Evolutionary conservation across 2,329 filamentous ascomycete genomes (phyloP).

Genomic region (Sporothrix euskadiensis): DNA sequence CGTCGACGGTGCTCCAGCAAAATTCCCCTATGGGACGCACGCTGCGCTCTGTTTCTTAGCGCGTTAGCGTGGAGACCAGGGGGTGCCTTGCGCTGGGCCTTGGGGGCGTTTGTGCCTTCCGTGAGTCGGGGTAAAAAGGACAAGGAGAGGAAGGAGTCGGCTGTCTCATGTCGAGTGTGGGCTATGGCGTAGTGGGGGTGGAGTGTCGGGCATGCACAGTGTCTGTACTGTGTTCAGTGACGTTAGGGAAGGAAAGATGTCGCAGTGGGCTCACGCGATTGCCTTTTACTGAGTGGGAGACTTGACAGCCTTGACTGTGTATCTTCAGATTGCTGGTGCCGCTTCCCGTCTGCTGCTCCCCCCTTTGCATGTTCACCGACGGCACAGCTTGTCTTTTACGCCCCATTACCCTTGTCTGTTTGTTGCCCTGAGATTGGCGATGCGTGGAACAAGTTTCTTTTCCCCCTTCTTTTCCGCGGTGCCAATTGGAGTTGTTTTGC

Average conservation of each 20-base stretch:
- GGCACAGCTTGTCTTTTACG: background rate
- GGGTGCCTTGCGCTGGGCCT: background rate
- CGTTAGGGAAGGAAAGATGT: background rate
- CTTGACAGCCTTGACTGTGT: background rate
- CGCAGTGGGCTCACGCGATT: background rate
- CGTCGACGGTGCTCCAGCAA: background rate
- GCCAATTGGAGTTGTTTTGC: background rate
- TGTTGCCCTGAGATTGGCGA: background rate
- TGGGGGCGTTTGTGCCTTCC: background rate
- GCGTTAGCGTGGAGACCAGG: background rate
- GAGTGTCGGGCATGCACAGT: background rate
- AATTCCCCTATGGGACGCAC: background rate
- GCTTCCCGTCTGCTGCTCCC: slow-evolving; percentile 9
- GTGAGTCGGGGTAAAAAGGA: background rate
- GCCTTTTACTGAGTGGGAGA: background rate
- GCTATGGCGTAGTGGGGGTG: background rate
- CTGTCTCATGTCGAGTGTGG: slow-evolving; percentile 11
- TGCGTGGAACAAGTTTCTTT: background rate
- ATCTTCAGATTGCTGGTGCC: background rate
- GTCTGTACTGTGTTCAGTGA: background rate
- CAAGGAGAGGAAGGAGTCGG: background rate
- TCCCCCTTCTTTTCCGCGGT: background rate
- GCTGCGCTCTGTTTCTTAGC: background rate
- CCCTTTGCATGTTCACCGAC: background rate
- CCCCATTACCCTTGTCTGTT: background rate